A percentile compares a stretch with the other conserved stretches of the same genome.
Conservation (phyloP, 306 rosid genomes). For the Cucumis sativus region Cucumber_9930_V3 NC_026655.2:10684501-10685000, state of each 20-base stretch:
- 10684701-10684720: slow-evolving; percentile 88
- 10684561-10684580: background rate
- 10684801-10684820: background rate
- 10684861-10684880: slow-evolving; percentile 89
- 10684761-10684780: background rate
- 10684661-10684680: slow-evolving; percentile 77
- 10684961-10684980: background rate
- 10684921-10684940: slow-evolving; percentile 45
- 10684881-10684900: slow-evolving; percentile 84
- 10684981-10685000: background rate
- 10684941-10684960: background rate
- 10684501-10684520: background rate
- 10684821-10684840: background rate
- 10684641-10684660: slow-evolving; percentile 8
- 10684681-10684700: slow-evolving; percentile 95
- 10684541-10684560: background rate
- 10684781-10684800: background rate
- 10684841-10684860: slow-evolving; percentile 97
- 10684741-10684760: slow-evolving; percentile 31
- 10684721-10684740: slow-evolving; percentile 93
- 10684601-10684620: background rate
- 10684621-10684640: background rate
- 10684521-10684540: background rate
- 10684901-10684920: slow-evolving; percentile 87
- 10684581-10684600: background rate